These are phyloP conservation scores for Nemania sp. DNA, from an alignment of 2,329 filamentous ascomycete genomes.

Conservation along the genomic window DNA sequence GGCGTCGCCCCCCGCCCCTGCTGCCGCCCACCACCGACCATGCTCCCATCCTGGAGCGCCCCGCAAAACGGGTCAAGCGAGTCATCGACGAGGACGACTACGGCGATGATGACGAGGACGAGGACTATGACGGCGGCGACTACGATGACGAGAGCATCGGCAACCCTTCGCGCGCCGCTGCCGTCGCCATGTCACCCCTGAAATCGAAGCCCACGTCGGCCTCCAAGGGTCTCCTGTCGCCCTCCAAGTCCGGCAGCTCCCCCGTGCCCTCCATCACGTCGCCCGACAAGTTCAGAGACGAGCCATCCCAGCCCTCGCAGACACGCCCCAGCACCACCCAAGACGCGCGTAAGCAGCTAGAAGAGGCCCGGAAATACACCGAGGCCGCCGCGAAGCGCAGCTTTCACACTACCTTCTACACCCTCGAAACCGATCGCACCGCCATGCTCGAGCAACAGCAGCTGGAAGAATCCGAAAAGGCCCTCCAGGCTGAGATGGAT, in stretches of 20 bases:
- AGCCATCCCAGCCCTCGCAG: conserved; percentile 45
- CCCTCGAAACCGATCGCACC: conserved; percentile 89
- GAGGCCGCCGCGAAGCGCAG: conserved; percentile 88
- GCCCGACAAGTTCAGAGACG: conserved; percentile 61
- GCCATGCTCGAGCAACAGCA: conserved; percentile 98
- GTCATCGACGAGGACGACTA: conserved; percentile 85
- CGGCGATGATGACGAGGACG: conserved; percentile 79
- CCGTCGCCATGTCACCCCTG: conserved; percentile 52
- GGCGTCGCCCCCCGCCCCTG: conserved; percentile 51
- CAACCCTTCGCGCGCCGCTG: conserved; percentile 12
- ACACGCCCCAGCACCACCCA: conserved; percentile 71
- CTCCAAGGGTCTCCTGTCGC: conserved; percentile 66
- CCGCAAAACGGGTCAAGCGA: conserved; percentile 74
- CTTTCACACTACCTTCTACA: conserved; percentile 94
- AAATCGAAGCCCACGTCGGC: conserved; percentile 55
- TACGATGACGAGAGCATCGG: conserved; percentile 49
- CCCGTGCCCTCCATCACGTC: conserved; percentile 66
- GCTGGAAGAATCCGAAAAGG: conserved; percentile 93
- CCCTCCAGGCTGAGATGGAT: conserved; percentile 94
- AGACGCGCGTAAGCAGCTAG: conserved; percentile 89
- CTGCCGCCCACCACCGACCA: conserved; percentile 63
- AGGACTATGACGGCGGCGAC: conserved; percentile 35
- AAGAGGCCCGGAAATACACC: conserved; percentile 87
- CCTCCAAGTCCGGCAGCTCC: conserved; percentile 71
- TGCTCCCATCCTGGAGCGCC: conserved; percentile 61